Evolutionary conservation across 108 stramenopile genomes (phyloP).

Genomic region (Nannochloropsis granulata): DNA sequence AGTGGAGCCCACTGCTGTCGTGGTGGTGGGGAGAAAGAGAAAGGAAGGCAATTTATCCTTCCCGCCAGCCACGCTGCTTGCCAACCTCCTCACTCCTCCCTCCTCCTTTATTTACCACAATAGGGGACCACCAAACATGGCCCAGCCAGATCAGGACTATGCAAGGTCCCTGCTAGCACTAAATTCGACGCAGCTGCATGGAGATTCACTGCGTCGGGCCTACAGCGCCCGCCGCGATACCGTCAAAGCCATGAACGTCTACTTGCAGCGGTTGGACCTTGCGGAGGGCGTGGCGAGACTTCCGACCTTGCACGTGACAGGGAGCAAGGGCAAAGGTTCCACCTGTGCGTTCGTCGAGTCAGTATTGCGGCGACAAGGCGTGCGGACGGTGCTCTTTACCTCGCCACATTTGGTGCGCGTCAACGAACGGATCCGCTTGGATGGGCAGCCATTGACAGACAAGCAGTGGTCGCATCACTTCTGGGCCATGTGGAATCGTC

Average conservation of each 20-base stretch:
- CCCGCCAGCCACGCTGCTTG: too few relatives aligned
- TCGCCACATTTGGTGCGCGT: constrained; percentile 71
- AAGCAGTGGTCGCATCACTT: constrained; percentile 44
- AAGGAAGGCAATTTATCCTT: too few relatives aligned
- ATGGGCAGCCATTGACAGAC: constrained; percentile 57
- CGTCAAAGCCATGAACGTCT: not conserved
- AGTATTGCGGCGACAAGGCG: constrained; percentile 47
- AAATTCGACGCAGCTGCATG: not conserved
- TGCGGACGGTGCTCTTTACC: constrained; percentile 62
- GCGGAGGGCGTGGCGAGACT: not conserved
- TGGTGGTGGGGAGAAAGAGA: too few relatives aligned
- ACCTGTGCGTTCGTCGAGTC: constrained; percentile 59
- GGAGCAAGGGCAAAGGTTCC: constrained; percentile 91
- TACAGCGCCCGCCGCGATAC: not conserved
- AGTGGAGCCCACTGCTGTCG: too few relatives aligned
- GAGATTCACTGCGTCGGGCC: not conserved
- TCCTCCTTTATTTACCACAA: too few relatives aligned
- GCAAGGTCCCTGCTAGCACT: not conserved
- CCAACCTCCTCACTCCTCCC: too few relatives aligned
- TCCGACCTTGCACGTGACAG: constrained; percentile 65
- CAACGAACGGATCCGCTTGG: constrained; percentile 64
- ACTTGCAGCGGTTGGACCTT: not conserved
- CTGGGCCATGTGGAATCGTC: constrained; percentile 43
- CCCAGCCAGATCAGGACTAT: not conserved
- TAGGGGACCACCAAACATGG: too few relatives aligned